Base-by-base conservation (phyloP, 371 early-diverging fungal species). In the Mortierella polycephala region DNA sequence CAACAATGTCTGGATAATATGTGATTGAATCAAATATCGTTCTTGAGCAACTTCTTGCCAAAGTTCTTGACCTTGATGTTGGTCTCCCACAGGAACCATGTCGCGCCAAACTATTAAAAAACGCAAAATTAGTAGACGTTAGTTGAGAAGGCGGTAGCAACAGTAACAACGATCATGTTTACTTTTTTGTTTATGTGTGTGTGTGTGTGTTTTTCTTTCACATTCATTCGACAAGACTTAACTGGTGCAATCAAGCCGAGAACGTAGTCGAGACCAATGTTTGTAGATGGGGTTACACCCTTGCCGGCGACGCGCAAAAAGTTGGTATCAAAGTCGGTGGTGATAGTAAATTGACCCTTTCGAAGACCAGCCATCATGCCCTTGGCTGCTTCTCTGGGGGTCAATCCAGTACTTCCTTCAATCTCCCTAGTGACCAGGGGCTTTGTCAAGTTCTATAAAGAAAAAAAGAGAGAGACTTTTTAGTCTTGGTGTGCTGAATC, bases 401-500 rank as follows among this genome's bases (percentile, higher is more conserved):
- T 81, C 20, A 89, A 83, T 10, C 83, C 85, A 52, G 89, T 86
- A 0, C 81, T 85, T 12, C 93, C 93, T 75, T 97, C 98, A 56
- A 97, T 89, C n/a, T 85, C 83, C 59, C 87, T 91, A 1, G 97
- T 95, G 7, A 94, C 80, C 57, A 85, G 57, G 11, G 96, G 96
- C 77, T 97, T 97, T 7, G 89, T 94, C 82, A 85, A 56, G 67
- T 96, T 93, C 88, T 65, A 56, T 13, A 58, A 45, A 23, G 21
- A 7, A 40, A 42, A 6, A 18, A 18, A 55, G 45, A 3, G 14
- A 52, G 42, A 40, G 40, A 53, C 18, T 55, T 55, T 10, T 13
- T 8, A 55, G 14, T 4, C 30, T 30, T 30, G 30, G 30, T 30
- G 30, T 30, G 30, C 30, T 30, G 30, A 30, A 30, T 30, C 30